Conservation (phyloP, 2,329 filamentous ascomycete genomes). For the Fusarium sp. region DNA sequence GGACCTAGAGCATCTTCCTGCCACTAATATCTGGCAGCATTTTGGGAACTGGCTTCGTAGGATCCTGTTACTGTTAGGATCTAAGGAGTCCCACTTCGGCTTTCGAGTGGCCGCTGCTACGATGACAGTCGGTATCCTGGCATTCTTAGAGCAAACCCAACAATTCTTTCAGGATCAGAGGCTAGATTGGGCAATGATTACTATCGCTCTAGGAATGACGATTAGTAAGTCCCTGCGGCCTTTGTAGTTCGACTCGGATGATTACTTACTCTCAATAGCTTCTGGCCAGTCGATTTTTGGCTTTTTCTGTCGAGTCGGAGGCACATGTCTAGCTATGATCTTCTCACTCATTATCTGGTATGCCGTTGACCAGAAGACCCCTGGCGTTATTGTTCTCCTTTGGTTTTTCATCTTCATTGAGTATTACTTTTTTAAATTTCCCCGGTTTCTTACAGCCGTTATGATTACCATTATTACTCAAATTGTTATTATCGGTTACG, state of each 20-base stretch:
- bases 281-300: background rate
- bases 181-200: background rate
- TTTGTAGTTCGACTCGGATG: background rate
- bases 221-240: background rate
- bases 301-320: background rate
- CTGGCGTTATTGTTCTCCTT: background rate
- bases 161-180: background rate
- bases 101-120: background rate
- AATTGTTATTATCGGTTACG: background rate
- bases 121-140: background rate
- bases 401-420: background rate
- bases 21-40: background rate
- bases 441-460: background rate
- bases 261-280: background rate
- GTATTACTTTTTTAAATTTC: background rate
- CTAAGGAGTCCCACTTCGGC: background rate
- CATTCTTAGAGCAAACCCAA: background rate
- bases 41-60: background rate
- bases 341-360: background rate
- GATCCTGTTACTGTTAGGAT: background rate
- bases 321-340: background rate
- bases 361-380: background rate
- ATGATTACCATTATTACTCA: background rate
- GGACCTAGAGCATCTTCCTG: background rate
- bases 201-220: background rate